Percentiles rank a stretch among this genome's conserved stretches.
Evolutionary conservation across 2,329 filamentous ascomycete genomes (phyloP).

Genomic region (Furcasterigmium sp.): DNA sequence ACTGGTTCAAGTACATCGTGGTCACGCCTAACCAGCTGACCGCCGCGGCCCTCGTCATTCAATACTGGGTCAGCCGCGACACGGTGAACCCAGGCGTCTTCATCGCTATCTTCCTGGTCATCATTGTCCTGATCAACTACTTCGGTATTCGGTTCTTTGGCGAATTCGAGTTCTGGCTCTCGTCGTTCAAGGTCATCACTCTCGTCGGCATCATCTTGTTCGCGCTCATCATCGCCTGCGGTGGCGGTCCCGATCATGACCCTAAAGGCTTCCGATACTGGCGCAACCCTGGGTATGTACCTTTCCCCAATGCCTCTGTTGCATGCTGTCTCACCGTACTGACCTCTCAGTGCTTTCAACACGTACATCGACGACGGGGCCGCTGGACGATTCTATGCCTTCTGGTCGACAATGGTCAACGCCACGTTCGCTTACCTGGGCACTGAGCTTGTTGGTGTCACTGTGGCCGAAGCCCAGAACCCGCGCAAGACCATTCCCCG

Average conservation of each 20-base stretch:
- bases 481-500: constrained; percentile 71
- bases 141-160: constrained; percentile 66
- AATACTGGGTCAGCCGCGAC: constrained; percentile 65
- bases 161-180: constrained; percentile 58
- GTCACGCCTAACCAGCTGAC: constrained; percentile 81
- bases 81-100: constrained; percentile 73
- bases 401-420: constrained; percentile 69
- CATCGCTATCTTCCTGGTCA: constrained; percentile 64
- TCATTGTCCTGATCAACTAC: constrained; percentile 62
- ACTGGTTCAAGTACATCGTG: constrained; percentile 79
- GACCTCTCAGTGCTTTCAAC: constrained; percentile 38
- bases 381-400: constrained; percentile 51
- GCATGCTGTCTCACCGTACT: not conserved
- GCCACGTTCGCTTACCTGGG: constrained; percentile 77
- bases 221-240: constrained; percentile 56
- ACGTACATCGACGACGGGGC: constrained; percentile 34
- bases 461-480: constrained; percentile 74
- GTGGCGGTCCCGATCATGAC: constrained; percentile 59
- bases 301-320: not conserved
- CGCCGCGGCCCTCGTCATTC: constrained; percentile 71
- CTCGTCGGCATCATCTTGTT: constrained; percentile 63
- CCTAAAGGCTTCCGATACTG: constrained; percentile 63
- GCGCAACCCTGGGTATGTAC: constrained; percentile 48
- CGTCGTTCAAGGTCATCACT: constrained; percentile 63
- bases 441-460: constrained; percentile 72